A percentile compares a stretch with the other conserved stretches of the same genome.
phyloP scores from a whole-genome alignment of 1,284 basidiomycete genomes.

The Peniophora sp. region DNA sequence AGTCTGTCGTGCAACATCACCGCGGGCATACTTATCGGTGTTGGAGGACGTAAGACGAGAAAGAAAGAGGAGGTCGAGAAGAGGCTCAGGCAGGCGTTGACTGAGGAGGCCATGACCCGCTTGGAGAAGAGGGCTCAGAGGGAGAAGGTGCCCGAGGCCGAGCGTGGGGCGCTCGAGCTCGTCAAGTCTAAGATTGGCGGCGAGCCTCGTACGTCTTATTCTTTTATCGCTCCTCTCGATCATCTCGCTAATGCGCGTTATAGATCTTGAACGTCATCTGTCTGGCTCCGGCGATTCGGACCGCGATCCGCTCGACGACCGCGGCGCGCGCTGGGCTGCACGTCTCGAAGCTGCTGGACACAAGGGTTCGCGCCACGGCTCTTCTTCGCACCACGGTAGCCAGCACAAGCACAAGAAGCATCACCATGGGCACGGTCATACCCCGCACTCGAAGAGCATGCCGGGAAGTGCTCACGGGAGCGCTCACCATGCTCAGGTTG shows the following conservation, averaged over 20 bases:
- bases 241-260: neutral
- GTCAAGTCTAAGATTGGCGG: neutral
- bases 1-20: conserved; percentile 8
- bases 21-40: conserved; percentile 5
- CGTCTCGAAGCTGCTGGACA: neutral
- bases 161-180: neutral
- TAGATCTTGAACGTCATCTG: neutral
- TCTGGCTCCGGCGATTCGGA: neutral
- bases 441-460: too few relatives aligned
- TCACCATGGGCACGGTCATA: too few relatives aligned
- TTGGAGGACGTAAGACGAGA: conserved; percentile 5
- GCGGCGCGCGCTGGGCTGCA: neutral
- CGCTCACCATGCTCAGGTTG: too few relatives aligned
- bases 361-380: too few relatives aligned
- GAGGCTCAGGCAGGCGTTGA: conserved; percentile 5
- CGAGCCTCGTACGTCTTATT: neutral
- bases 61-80: conserved; percentile 8
- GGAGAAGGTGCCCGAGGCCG: neutral
- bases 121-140: conserved; percentile 2
- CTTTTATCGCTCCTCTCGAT: neutral
- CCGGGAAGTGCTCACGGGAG: too few relatives aligned
- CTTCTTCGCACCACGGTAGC: too few relatives aligned
- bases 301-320: neutral
- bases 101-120: conserved; percentile 6
- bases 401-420: too few relatives aligned